phyloP scores from a whole-genome alignment of 129 eudicot genomes.

The Artemisia annua region DNA sequence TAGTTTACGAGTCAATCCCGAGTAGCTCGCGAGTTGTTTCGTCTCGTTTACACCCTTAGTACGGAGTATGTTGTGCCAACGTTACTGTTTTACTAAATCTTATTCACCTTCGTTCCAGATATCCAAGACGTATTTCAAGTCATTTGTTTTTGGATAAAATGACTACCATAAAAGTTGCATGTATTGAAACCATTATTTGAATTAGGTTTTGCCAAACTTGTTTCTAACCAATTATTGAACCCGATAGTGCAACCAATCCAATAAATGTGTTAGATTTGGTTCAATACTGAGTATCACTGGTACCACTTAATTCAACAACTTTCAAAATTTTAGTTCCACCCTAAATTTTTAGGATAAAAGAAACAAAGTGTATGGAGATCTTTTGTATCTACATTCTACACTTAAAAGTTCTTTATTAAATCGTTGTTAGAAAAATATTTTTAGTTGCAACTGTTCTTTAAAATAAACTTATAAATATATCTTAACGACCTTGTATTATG shows the following conservation, averaged over 20 bases:
- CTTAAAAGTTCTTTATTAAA: no score
- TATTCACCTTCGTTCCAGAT: no score
- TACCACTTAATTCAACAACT: constrained; percentile 36
- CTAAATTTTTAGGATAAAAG: background rate
- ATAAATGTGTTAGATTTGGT: constrained; percentile 35
- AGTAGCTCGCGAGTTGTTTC: no score
- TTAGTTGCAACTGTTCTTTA: no score
- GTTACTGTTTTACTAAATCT: no score
- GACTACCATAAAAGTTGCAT: constrained; percentile 1
- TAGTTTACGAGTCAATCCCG: no score
- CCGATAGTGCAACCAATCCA: constrained; percentile 30
- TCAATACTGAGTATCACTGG: constrained; percentile 28
- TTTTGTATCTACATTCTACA: background rate
- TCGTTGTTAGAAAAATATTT: no score
- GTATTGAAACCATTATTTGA: background rate
- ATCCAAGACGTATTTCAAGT: background rate
- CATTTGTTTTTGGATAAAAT: background rate
- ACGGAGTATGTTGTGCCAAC: no score
- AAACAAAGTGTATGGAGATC: background rate
- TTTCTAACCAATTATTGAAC: constrained; percentile 20
- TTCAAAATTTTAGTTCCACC: constrained; percentile 12
- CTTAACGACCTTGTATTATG: no score
- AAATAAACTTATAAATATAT: no score
- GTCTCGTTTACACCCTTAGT: no score
- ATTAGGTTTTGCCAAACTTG: constrained; percentile 23